Percentiles rank a stretch among this genome's conserved stretches.
phyloP scores from a whole-genome alignment of 1,139 yeast species.

The Lodderomyces orthopsilosis region DNA sequence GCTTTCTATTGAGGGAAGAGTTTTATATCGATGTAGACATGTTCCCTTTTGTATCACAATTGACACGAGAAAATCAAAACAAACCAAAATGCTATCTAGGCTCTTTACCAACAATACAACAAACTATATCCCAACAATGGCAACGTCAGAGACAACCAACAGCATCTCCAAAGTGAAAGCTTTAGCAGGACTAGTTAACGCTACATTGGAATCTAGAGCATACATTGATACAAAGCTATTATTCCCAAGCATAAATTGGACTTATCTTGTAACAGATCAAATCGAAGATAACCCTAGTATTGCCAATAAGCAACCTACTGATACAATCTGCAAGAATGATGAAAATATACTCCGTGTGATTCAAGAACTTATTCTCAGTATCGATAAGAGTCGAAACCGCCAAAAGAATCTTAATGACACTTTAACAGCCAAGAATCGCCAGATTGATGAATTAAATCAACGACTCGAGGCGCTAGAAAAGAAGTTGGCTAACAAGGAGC shows the following conservation, averaged over 20 bases:
- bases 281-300: conserved; percentile 1
- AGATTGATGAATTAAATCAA: conserved; percentile 25
- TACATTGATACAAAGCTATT: conserved; percentile 32
- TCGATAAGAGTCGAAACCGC: conserved; percentile 39
- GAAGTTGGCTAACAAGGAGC: conserved; percentile 18
- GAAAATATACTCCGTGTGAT: conserved; percentile 42
- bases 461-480: conserved; percentile 23
- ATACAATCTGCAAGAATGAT: conserved; percentile 40
- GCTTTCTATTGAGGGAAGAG: too few species aligned
- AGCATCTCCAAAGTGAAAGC: conserved; percentile 13
- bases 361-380: conserved; percentile 37
- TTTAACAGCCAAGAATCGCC: conserved; percentile 29
- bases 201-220: conserved; percentile 36
- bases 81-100: background rate
- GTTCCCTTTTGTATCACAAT: background rate
- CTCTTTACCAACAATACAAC: too few species aligned
- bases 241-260: conserved; percentile 38
- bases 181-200: conserved; percentile 40
- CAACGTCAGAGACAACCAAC: background rate
- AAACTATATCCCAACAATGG: too few species aligned
- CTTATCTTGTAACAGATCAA: conserved; percentile 24
- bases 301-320: conserved; percentile 23
- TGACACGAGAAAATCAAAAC: conserved; percentile 2
- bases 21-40: background rate
- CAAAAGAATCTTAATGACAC: conserved; percentile 32